A percentile compares a stretch with the other conserved stretches of the same genome.
Conservation (phyloP, 345 rosid species). For the Kandelia obovata region DNA sequence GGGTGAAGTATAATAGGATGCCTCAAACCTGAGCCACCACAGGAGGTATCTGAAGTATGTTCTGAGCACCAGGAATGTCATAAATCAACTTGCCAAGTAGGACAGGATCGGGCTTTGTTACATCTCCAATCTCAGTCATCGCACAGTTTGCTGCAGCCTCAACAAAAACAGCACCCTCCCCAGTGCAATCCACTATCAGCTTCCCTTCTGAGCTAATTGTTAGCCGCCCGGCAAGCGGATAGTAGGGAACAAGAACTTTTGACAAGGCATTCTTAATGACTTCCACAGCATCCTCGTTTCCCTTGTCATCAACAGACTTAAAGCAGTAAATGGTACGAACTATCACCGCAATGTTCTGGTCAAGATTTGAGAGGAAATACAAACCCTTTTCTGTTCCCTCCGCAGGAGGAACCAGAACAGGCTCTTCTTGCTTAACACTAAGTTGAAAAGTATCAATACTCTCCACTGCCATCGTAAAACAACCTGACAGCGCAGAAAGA, state of each 20-base stretch:
- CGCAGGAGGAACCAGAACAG: constrained; percentile 56
- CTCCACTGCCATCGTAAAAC: constrained; percentile 39
- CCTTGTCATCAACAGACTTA: constrained; percentile 52
- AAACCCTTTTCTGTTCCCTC: constrained; percentile 60
- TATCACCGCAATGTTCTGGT: constrained; percentile 78
- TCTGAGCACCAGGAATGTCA: constrained; percentile 74
- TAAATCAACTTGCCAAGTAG: constrained; percentile 77
- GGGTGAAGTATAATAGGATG: not conserved
- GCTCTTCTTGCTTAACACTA: constrained; percentile 44
- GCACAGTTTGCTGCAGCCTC: constrained; percentile 75
- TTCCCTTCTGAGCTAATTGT: constrained; percentile 46
- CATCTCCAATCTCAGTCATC: constrained; percentile 69
- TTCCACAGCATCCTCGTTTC: constrained; percentile 52
- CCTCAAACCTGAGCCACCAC: constrained; percentile 74
- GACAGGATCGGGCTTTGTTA: constrained; percentile 73
- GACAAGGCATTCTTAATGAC: constrained; percentile 64
- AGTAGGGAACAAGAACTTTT: constrained; percentile 73
- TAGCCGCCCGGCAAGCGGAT: constrained; percentile 70
- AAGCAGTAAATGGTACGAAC: constrained; percentile 83
- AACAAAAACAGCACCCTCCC: constrained; percentile 79
- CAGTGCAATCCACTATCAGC: constrained; percentile 70
- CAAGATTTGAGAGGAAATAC: constrained; percentile 83
- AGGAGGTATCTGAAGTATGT: constrained; percentile 85
- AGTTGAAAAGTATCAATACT: constrained; percentile 32
- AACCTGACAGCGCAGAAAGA: constrained; percentile 18